These are phyloP conservation scores for Globisporangium emineosum DNA, from an alignment of 352 stramenopile genomes.

Conservation along the genomic window DNA sequence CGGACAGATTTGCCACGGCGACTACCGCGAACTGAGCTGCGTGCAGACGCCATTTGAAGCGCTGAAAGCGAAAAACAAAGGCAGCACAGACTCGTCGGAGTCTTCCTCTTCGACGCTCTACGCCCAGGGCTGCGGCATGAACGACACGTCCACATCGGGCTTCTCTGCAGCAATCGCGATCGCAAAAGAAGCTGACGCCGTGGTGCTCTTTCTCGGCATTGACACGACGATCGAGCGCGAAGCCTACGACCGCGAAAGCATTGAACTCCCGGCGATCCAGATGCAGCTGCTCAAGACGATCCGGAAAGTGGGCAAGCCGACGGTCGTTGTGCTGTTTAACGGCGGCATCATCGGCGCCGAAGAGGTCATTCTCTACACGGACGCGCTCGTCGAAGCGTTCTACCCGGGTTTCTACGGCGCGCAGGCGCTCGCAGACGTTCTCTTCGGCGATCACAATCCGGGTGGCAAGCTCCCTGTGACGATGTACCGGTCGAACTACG, in stretches of 20 bases:
- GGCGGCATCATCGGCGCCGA: slow-evolving; percentile 80
- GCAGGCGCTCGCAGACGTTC: slow-evolving; percentile 70
- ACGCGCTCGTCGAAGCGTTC: slow-evolving; percentile 74
- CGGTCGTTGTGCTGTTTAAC: slow-evolving; percentile 87
- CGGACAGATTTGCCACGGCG: slow-evolving; percentile 78
- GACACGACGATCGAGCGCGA: slow-evolving; percentile 81
- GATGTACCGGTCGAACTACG: slow-evolving; percentile 82
- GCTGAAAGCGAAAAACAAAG: slow-evolving; percentile 41
- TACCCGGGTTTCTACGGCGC: slow-evolving; percentile 84
- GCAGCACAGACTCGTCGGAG: slow-evolving; percentile 16
- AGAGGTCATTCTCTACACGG: slow-evolving; percentile 61
- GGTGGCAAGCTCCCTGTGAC: slow-evolving; percentile 84
- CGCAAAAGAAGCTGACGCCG: slow-evolving; percentile 38
- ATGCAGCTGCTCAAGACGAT: slow-evolving; percentile 71
- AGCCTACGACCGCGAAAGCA: slow-evolving; percentile 63
- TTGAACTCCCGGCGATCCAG: slow-evolving; percentile 72
- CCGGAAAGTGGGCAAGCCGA: slow-evolving; percentile 49
- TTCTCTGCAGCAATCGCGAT: slow-evolving; percentile 50
- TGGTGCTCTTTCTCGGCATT: slow-evolving; percentile 83
- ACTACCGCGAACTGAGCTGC: slow-evolving; percentile 62
- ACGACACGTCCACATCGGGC: slow-evolving; percentile 50
- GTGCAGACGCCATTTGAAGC: slow-evolving; percentile 72
- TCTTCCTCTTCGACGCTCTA: slow-evolving; percentile 27
- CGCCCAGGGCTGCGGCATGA: slow-evolving; percentile 52
- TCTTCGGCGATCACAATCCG: slow-evolving; percentile 82